phyloP scores from a whole-genome alignment of 2,329 filamentous ascomycete genomes.

The Calycina marina region DNA sequence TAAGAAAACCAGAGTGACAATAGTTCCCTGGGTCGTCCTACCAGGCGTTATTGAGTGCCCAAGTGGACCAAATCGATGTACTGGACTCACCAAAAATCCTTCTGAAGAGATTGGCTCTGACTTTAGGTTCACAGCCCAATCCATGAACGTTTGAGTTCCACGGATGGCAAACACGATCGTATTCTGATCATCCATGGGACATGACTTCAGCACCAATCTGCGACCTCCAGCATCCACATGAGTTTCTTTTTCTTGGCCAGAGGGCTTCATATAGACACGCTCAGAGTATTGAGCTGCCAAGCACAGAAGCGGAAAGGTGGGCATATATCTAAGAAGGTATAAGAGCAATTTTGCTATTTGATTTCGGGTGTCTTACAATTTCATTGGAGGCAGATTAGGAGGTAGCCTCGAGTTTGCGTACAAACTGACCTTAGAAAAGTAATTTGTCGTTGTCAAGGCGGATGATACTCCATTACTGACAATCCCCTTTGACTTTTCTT shows the following conservation, averaged over 20 bases:
- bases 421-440: slow-evolving; percentile 62
- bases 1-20: slow-evolving; percentile 69
- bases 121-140: slow-evolving; percentile 76
- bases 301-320: slow-evolving; percentile 64
- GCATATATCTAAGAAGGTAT: slow-evolving; percentile 48
- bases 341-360: neutral
- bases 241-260: slow-evolving; percentile 46
- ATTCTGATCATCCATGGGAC: slow-evolving; percentile 63
- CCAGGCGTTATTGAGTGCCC: no score
- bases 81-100: slow-evolving; percentile 43
- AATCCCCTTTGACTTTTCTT: slow-evolving; percentile 22
- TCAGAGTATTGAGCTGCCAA: slow-evolving; percentile 68
- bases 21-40: slow-evolving; percentile 62
- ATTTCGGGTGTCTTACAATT: slow-evolving; percentile 48
- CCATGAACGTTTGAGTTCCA: slow-evolving; percentile 65
- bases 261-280: slow-evolving; percentile 54
- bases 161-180: slow-evolving; percentile 75
- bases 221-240: slow-evolving; percentile 68
- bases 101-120: slow-evolving; percentile 48
- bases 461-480: slow-evolving; percentile 23
- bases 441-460: slow-evolving; percentile 33
- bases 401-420: slow-evolving; percentile 69
- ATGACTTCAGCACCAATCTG: slow-evolving; percentile 71
- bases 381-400: slow-evolving; percentile 48
- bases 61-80: slow-evolving; percentile 1